Base-by-base conservation (phyloP, 805 yeast species). In the Pichia deserticola region DNA sequence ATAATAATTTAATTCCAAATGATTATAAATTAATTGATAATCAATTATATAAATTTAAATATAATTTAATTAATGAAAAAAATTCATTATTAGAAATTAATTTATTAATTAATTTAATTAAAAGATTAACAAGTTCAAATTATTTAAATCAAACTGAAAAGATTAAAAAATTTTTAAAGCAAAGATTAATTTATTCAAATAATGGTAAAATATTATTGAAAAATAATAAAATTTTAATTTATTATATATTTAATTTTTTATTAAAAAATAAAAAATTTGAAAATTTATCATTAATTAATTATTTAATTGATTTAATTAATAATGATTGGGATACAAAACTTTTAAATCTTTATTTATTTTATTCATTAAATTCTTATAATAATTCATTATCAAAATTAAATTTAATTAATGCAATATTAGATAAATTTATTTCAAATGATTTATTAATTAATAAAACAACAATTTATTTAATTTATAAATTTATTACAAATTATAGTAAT, bases 311-410 rank as follows among this genome's bases (percentile, higher is more conserved):
- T 12, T 28, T 36, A n/a, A 30, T 38, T 7, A 35, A 43, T 12
- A 44, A 37, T 20, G 42, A 34, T 10, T 45, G 48, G 44, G 52
- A 49, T 44, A 42, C 40, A 7, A 11, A n/a, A 15, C 32, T 39
- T 13, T 34, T 54, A 35, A 51, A 51, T 32, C 30, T 54, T 6
- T 51, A 41, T 9, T 35, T 52, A 12, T 42, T 47, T 33, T 37
- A 47, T 34, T 46, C 52, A 5, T n/a, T 34, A 7, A 45, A 46
- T n/a, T 27, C 25, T 12, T 7, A 12, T n/a, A 3, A 7, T 9
- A 36, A 20, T 33, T n/a, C 34, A 3, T 15, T 10, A 10, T n/a
- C 34, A 7, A 45, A 38, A 27, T 12, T 49, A 25, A 33, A 37
- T 11, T 9, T 43, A 20, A 28, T 48, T 35, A 33, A 49, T 25